Evolutionary conservation across 768 basidiomycete species (phyloP), one percentile per base, ranked within the genome.

Genomic region (Coprinellus micaceus): DNA sequence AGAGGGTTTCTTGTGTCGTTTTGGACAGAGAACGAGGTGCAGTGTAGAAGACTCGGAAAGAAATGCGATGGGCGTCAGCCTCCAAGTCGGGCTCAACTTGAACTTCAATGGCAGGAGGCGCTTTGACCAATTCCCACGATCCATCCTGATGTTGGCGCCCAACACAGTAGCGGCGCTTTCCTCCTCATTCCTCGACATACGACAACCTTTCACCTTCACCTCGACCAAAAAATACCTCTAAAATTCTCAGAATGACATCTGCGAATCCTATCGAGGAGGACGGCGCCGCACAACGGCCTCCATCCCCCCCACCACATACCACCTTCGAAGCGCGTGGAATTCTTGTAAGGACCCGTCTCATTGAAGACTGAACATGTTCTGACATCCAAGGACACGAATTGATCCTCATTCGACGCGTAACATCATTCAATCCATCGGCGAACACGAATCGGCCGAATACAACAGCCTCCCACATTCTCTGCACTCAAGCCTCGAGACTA

Each of bases 401-500:
- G n/a, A n/a, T n/a, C n/a, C 40, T 41, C 40, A 6, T 41, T 41
- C n/a, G 40, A 41, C 40, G 40, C 40, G 40, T 41, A n/a, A n/a
- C n/a, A n/a, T n/a, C n/a, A n/a, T n/a, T n/a, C n/a, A n/a, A n/a
- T n/a, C n/a, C n/a, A n/a, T n/a, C n/a, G n/a, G n/a, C n/a, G n/a
- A n/a, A n/a, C n/a, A n/a, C n/a, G n/a, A n/a, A n/a, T n/a, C n/a
- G 44, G 25, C 19, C 24, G 47, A 28, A 49, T 43, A 25, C 25
- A 41, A 53, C 48, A 90, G 89, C 81, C 84, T 51, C 89, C 89
- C 29, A 88, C 79, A 19, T 91, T 91, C 69, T 85, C 88, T 57
- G 86, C 89, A 2, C 89, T 89, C 67, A 85, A 86, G 64, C 88
- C 89, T 5, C 80, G 88, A 66, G 88, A 91, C 66, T 79, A 86